phyloP scores from a whole-genome alignment of 768 basidiomycete genomes.

The Neoboletus brunneissimus region DNA sequence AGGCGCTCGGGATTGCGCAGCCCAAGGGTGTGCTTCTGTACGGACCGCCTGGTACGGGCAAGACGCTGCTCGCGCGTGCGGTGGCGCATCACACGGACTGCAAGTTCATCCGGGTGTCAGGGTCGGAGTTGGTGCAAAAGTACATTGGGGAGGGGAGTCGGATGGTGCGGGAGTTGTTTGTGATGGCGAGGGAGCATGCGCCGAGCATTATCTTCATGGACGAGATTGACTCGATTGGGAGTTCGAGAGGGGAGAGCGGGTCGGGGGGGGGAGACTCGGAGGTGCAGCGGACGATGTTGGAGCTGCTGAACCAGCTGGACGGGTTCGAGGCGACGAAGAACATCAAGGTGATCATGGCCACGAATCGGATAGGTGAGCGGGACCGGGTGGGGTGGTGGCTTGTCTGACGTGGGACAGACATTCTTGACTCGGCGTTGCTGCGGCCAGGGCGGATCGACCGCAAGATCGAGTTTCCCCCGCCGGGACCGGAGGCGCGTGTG shows the following conservation, averaged over 20 bases:
- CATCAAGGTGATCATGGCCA: constrained; percentile 94
- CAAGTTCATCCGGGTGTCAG: constrained; percentile 94
- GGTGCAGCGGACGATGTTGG: constrained; percentile 89
- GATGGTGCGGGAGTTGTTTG: constrained; percentile 97
- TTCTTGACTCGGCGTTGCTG: constrained; percentile 89
- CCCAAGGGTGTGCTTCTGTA: constrained; percentile 96
- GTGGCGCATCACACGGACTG: constrained; percentile 98
- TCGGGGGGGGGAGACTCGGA: constrained; percentile 83
- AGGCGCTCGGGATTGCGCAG: constrained; percentile 93
- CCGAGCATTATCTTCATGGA: constrained; percentile 99
- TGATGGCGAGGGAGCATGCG: constrained; percentile 97
- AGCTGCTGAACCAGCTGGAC: constrained; percentile 84
- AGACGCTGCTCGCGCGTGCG: constrained; percentile 91
- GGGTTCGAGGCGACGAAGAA: constrained; percentile 84
- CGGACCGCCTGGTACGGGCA: constrained; percentile 95
- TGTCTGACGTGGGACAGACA: constrained; percentile 51
- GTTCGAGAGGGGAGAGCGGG: constrained; percentile 79
- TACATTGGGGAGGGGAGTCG: constrained; percentile 96
- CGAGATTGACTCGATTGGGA: constrained; percentile 97
- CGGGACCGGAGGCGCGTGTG: constrained; percentile 93
- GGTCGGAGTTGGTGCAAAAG: constrained; percentile 94
- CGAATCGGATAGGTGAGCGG: constrained; percentile 82
- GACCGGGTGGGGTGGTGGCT: neutral
- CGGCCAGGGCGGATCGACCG: constrained; percentile 94
- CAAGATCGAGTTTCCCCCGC: constrained; percentile 99